A percentile compares a stretch with the other conserved stretches of the same genome.
phyloP scores from a whole-genome alignment of 1,284 basidiomycete species.

The Sparassis latifolia region DNA sequence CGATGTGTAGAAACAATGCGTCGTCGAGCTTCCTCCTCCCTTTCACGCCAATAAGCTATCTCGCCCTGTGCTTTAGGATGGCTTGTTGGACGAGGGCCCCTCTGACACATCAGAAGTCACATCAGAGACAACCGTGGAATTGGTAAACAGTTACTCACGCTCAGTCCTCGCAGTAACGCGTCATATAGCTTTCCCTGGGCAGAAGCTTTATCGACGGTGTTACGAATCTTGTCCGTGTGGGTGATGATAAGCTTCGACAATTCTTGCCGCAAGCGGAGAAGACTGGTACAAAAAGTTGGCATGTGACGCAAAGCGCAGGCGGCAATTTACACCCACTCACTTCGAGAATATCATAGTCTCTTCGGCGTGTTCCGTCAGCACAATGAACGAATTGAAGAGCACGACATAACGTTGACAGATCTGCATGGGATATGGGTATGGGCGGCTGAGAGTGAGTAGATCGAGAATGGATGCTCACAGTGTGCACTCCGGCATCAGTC shows the following conservation, averaged over 20 bases:
- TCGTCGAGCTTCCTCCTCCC: slow-evolving; percentile 48
- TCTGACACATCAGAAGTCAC: slow-evolving; percentile 9
- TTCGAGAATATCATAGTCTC: slow-evolving; percentile 94
- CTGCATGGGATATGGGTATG: slow-evolving; percentile 16
- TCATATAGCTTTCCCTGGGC: slow-evolving; percentile 74
- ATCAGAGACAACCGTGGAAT: not conserved
- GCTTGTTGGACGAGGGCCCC: slow-evolving; percentile 31
- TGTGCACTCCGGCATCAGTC: slow-evolving; percentile 63
- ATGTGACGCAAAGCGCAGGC: too few relatives aligned
- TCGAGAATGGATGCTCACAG: slow-evolving; percentile 35
- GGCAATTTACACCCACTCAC: slow-evolving; percentile 36
- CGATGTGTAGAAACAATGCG: slow-evolving; percentile 29
- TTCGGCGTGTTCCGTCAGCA: slow-evolving; percentile 75
- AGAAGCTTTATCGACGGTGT: slow-evolving; percentile 57
- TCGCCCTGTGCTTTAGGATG: slow-evolving; percentile 54
- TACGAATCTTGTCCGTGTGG: slow-evolving; percentile 65
- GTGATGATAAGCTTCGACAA: slow-evolving; percentile 71
- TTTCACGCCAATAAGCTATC: slow-evolving; percentile 51
- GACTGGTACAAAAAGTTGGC: slow-evolving; percentile 34
- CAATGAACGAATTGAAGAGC: slow-evolving; percentile 76
- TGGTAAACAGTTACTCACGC: slow-evolving; percentile 40
- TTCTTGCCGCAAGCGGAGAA: slow-evolving; percentile 82
- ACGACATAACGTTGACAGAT: slow-evolving; percentile 65
- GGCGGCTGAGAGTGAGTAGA: not conserved
- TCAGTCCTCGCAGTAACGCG: slow-evolving; percentile 69